A percentile compares a stretch with the other conserved stretches of the same genome.
Conservation (phyloP, 2,329 filamentous ascomycete genomes). For the Exophiala viscosa region DNA sequence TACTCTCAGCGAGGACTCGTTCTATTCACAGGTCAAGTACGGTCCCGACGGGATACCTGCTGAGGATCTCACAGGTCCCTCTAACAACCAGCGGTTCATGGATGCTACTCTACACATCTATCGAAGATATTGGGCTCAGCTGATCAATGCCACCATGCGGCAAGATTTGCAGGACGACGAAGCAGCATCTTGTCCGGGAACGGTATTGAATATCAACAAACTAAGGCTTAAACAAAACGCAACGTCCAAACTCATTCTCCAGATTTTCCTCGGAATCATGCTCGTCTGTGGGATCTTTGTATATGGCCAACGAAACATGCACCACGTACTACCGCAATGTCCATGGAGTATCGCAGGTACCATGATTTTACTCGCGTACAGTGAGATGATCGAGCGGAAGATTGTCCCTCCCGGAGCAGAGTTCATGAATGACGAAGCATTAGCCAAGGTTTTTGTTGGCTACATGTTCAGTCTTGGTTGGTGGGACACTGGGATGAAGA, state of each 20-base stretch:
- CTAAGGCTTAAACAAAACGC: constrained; percentile 15
- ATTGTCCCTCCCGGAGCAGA: constrained; percentile 13
- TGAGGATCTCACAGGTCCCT: neutral
- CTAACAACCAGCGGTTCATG: neutral
- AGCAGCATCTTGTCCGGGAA: neutral
- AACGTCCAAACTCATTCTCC: constrained; percentile 16
- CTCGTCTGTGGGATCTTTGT: constrained; percentile 8
- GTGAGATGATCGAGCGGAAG: constrained; percentile 10
- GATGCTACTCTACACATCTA: constrained; percentile 14
- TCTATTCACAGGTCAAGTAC: constrained; percentile 1
- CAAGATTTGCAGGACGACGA: neutral
- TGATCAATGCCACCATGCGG: constrained; percentile 17
- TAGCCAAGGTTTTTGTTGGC: constrained; percentile 11
- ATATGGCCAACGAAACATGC: constrained; percentile 8
- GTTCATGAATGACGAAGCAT: constrained; percentile 3
- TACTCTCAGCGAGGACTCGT: neutral
- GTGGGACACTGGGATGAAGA: constrained; percentile 11
- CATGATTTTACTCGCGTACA: constrained; percentile 21
- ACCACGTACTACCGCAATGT: constrained; percentile 12
- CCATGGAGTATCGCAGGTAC: constrained; percentile 20
- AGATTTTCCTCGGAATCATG: constrained; percentile 12
- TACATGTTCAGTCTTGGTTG: constrained; percentile 18
- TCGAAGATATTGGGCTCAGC: constrained; percentile 21
- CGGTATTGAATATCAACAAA: neutral
- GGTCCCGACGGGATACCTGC: neutral